Evolutionary conservation across 768 basidiomycete genomes (phyloP), one percentile per base, ranked within the genome.

Genomic region (Lactarius psammicola): DNA sequence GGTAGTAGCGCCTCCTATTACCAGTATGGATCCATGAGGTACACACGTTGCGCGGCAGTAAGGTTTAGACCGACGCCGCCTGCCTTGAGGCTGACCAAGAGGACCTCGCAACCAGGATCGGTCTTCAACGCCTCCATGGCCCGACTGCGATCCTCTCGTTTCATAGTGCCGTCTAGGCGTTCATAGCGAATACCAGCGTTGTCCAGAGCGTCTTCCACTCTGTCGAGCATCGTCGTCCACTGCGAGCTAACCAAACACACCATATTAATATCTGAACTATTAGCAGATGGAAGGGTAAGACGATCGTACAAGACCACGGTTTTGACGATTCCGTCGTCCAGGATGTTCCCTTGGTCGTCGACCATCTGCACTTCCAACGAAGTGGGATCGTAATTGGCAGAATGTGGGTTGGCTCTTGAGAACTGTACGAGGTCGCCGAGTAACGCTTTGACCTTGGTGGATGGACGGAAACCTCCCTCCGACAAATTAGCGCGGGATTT

Each of bases 1-100:
- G 54, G 55, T n/a, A n/a, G 30, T 17, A 20, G 73, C 23, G 4
- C 26, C 57, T 53, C 36, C 34, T 79, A 15, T 69, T 73, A 89
- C 94, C 95, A 98, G 76, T 97, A 98, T 49, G 95, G 95, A 78
- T 98, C 95, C 87, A 98, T 95, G 51, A 99, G 79, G 76, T 97
- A 98, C 20, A 92, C 95, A 61, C 88, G 91, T 73, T 89, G 92
- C 56, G 96, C 97, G 20, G 94, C 89, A 1, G 96, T 98, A 54
- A 98, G 83, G 75, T 98, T 99, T 63, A 99, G 79, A 20, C 96
- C 97, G 6, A 99, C 97, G 61, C 97, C 97, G 60, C 97, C 97
- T 8, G 97, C 97, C 73, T 96, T 92, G 70, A 98, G 81, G 74
- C 95, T 97, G 72, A 99, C 95, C 36, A 99, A 83, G 49, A 99